Conservation (phyloP, 2,329 filamentous ascomycete genomes). For the Fusarium aywerte region DNA sequence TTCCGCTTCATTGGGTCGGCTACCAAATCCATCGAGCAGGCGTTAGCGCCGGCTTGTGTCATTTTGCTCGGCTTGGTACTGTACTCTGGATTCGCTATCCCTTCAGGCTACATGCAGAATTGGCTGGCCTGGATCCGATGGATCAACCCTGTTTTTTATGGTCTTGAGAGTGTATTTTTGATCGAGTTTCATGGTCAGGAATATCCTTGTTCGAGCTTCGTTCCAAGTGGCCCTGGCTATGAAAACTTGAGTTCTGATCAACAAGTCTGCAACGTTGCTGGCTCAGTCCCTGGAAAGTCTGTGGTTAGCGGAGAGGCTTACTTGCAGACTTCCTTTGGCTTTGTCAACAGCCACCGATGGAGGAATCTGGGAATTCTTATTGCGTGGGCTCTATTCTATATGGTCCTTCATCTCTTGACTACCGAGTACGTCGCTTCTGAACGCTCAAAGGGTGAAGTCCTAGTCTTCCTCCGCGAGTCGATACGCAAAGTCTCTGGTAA, state of each 20-base stretch:
- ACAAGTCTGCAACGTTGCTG: conserved; percentile 1
- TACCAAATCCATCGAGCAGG: conserved; percentile 39
- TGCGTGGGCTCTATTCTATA: conserved; percentile 24
- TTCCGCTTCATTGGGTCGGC: conserved; percentile 55
- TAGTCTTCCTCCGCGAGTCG: conserved; percentile 29
- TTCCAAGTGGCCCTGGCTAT: conserved; percentile 38
- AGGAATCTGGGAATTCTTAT: conserved; percentile 35
- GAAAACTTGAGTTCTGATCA: conserved; percentile 11
- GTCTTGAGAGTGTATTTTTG: conserved; percentile 70
- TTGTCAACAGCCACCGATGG: conserved; percentile 24
- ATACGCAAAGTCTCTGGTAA: neutral
- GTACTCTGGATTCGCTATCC: conserved; percentile 61
- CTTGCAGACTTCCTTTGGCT: conserved; percentile 14
- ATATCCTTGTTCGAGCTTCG: conserved; percentile 58
- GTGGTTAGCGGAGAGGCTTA: conserved; percentile 5
- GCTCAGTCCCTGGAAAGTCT: neutral
- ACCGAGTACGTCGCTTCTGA: conserved; percentile 32
- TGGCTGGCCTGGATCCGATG: conserved; percentile 69
- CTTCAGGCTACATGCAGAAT: conserved; percentile 58
- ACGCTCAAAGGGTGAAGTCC: conserved; percentile 34
- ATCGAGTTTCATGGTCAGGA: conserved; percentile 67
- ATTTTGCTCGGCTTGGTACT: conserved; percentile 54
- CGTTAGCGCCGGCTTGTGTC: conserved; percentile 40
- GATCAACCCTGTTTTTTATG: conserved; percentile 72
- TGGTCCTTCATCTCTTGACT: conserved; percentile 21